Evolutionary conservation across 805 yeast species (phyloP).

Genomic region (Kodamaea laetipori): DNA sequence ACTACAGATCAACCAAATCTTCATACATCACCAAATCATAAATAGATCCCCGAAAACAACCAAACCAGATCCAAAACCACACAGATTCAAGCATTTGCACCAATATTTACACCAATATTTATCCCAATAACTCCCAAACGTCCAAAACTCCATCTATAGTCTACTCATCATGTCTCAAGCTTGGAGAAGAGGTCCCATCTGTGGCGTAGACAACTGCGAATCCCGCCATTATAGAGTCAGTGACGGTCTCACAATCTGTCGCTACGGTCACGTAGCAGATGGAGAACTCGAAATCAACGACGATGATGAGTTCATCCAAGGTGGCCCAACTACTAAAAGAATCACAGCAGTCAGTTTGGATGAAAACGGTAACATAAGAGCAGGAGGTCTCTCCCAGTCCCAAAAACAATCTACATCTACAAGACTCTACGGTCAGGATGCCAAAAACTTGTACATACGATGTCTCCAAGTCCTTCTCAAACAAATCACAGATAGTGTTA

Average conservation of each 20-base stretch:
- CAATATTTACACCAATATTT: too few species aligned
- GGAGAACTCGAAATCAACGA: slow-evolving; percentile 79
- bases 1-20: too few species aligned
- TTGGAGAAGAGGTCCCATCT: slow-evolving; percentile 74
- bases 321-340: slow-evolving; percentile 53
- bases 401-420: slow-evolving; percentile 1
- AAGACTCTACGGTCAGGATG: slow-evolving; percentile 50
- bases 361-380: slow-evolving; percentile 13
- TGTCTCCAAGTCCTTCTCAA: slow-evolving; percentile 55
- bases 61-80: too few species aligned
- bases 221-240: slow-evolving; percentile 70
- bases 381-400: slow-evolving; percentile 8
- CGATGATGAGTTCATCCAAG: slow-evolving; percentile 57
- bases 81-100: too few species aligned
- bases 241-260: slow-evolving; percentile 84
- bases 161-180: slow-evolving; percentile 18
- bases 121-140: too few species aligned
- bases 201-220: slow-evolving; percentile 90
- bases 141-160: too few species aligned
- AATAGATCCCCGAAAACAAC: too few species aligned
- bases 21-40: too few species aligned
- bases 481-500: slow-evolving; percentile 39
- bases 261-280: slow-evolving; percentile 85
- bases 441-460: slow-evolving; percentile 43
- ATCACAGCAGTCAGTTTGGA: slow-evolving; percentile 40